Percentiles rank a stretch among this genome's conserved stretches.
phyloP scores from a whole-genome alignment of 2,329 filamentous ascomycete genomes.

The Teratosphaeria epicoccoides region DNA sequence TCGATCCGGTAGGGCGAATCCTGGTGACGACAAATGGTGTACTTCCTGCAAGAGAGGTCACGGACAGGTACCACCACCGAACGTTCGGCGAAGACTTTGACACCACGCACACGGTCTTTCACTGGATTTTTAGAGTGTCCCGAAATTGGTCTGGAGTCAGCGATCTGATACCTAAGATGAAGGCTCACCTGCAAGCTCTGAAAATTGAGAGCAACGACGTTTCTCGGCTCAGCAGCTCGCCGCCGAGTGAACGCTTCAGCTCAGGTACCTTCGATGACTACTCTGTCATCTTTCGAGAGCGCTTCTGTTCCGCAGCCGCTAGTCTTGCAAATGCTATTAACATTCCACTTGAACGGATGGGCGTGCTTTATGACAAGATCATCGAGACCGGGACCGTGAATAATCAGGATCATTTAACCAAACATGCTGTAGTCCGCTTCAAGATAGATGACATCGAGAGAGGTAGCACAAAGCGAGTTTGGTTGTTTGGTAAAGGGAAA shows the following conservation, averaged over 20 bases:
- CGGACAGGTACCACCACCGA: conserved; percentile 57
- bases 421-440: conserved; percentile 5
- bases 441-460: conserved; percentile 29
- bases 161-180: conserved; percentile 62
- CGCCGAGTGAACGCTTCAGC: conserved; percentile 33
- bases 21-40: conserved; percentile 60
- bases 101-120: conserved; percentile 66
- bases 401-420: conserved; percentile 12
- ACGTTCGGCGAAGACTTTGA: conserved; percentile 65
- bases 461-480: conserved; percentile 20
- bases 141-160: conserved; percentile 63
- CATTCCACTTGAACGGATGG: conserved; percentile 23
- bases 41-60: conserved; percentile 65
- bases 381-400: conserved; percentile 25
- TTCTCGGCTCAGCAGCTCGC: conserved; percentile 18
- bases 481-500: conserved; percentile 57
- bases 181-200: conserved; percentile 50
- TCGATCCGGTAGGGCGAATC: conserved; percentile 55
- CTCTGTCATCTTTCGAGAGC: conserved; percentile 65
- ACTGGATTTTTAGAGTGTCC: conserved; percentile 78
- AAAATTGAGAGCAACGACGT: conserved; percentile 20
- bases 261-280: conserved; percentile 56
- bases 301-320: conserved; percentile 70
- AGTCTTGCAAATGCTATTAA: conserved; percentile 57
- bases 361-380: conserved; percentile 28